phyloP scores from a whole-genome alignment of 2,329 filamentous ascomycete species.

The Coniosporium uncinatum region DNA sequence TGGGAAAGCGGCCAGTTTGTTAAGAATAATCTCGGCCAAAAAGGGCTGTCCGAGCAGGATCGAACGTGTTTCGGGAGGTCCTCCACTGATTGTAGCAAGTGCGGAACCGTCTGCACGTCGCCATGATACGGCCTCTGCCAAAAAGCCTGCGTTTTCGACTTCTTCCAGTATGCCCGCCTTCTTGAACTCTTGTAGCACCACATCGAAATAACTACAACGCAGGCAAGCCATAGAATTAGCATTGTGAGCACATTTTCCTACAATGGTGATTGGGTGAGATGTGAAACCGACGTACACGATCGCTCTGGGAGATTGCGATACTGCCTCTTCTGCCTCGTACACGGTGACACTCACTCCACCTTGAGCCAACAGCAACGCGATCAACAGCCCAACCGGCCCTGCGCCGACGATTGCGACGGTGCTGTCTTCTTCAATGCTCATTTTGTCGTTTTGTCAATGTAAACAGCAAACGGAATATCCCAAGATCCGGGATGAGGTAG shows the following conservation, averaged over 20 bases:
- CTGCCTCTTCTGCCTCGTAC: conserved; percentile 15
- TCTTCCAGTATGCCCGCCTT: conserved; percentile 26
- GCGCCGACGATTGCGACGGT: conserved; percentile 30
- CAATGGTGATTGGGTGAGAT: too few relatives aligned
- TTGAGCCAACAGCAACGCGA: conserved; percentile 28
- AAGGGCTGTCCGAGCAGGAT: too few relatives aligned
- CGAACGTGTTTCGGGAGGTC: background rate
- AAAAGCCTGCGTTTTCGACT: conserved; percentile 18
- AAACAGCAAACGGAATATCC: too few relatives aligned
- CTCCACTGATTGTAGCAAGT: conserved; percentile 18
- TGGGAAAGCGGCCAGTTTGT: conserved; percentile 5
- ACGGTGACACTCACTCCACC: conserved; percentile 23
- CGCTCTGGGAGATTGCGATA: background rate
- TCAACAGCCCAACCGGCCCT: conserved; percentile 32
- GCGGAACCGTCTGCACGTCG: conserved; percentile 9
- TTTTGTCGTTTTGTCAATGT: too few relatives aligned
- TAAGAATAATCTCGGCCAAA: background rate
- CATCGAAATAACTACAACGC: too few relatives aligned
- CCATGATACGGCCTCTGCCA: conserved; percentile 20
- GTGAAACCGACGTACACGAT: conserved; percentile 1
- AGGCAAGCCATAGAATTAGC: too few relatives aligned
- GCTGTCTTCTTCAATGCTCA: too few relatives aligned
- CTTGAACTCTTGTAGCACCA: conserved; percentile 23
- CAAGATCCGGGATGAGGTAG: too few relatives aligned
- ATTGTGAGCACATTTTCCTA: too few relatives aligned